These are phyloP conservation scores for Erodium texanum DNA, from an alignment of 441 rosid genomes.

Conservation along the genomic window DNA sequence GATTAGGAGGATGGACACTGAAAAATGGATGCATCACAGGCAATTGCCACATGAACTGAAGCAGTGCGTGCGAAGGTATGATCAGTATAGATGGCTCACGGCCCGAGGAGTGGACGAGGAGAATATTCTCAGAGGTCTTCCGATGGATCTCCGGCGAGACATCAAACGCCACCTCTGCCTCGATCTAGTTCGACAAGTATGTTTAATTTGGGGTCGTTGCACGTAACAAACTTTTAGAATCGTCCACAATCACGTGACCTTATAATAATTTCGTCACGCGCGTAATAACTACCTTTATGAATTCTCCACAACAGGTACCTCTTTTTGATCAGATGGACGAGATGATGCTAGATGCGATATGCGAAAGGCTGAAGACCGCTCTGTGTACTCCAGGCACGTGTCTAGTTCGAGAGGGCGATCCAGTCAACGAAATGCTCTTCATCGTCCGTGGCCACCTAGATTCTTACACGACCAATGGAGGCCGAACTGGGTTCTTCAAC, in stretches of 20 bases:
- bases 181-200: constrained; percentile 45
- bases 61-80: constrained; percentile 39
- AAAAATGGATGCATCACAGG: constrained; percentile 55
- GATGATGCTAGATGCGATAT: constrained; percentile 47
- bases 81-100: constrained; percentile 43
- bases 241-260: too few species aligned
- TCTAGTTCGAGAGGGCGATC: constrained; percentile 50
- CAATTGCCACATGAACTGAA: constrained; percentile 40
- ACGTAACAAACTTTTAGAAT: too few species aligned
- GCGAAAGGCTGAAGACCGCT: constrained; percentile 46
- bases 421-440: constrained; percentile 51
- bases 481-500: constrained; percentile 46
- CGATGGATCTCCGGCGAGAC: constrained; percentile 41
- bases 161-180: constrained; percentile 59
- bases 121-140: constrained; percentile 37
- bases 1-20: constrained; percentile 43
- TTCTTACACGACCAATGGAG: constrained; percentile 52
- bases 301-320: constrained; percentile 37
- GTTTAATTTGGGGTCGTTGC: too few species aligned
- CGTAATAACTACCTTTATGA: too few species aligned
- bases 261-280: too few species aligned
- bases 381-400: constrained; percentile 31
- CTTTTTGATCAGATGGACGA: constrained; percentile 53
- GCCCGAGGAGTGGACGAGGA: constrained; percentile 59
- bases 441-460: constrained; percentile 44